phyloP scores from a whole-genome alignment of 805 yeast species.

The Candida schatavii region DNA sequence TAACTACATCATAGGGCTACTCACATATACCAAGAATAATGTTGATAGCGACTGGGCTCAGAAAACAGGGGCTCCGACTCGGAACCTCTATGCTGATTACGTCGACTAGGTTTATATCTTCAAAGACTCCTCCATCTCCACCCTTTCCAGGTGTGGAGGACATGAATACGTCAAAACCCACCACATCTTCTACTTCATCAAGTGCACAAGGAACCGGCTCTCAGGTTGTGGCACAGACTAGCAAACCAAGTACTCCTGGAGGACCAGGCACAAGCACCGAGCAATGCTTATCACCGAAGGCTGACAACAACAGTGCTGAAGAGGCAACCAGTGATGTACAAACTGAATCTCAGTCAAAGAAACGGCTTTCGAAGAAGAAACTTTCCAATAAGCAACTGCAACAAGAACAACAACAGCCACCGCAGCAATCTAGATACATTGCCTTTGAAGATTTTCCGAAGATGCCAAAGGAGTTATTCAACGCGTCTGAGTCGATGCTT shows the following conservation, averaged over 20 bases:
- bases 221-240: no score
- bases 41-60: not conserved
- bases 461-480: conserved; percentile 18
- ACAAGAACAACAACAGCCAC: conserved; percentile 4
- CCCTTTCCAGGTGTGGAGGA: not conserved
- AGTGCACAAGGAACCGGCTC: no score
- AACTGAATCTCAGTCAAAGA: not conserved
- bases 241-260: no score
- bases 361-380: not conserved
- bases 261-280: no score
- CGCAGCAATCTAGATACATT: conserved; percentile 14
- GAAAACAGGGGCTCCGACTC: not conserved
- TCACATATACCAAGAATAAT: no score
- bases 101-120: conserved; percentile 1
- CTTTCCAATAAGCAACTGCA: conserved; percentile 6
- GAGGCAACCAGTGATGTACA: no score
- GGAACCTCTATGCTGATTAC: not conserved
- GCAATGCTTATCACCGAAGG: no score
- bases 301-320: no score
- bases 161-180: no score
- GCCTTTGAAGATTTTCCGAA: conserved; percentile 33
- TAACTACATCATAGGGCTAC: no score
- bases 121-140: conserved; percentile 4
- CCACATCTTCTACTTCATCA: not conserved
- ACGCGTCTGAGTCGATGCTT: conserved; percentile 11